A percentile compares a stretch with the other conserved stretches of the same genome.
Conservation (phyloP, 306 rosid genomes). For the Ziziphus jujuba region DNA sequence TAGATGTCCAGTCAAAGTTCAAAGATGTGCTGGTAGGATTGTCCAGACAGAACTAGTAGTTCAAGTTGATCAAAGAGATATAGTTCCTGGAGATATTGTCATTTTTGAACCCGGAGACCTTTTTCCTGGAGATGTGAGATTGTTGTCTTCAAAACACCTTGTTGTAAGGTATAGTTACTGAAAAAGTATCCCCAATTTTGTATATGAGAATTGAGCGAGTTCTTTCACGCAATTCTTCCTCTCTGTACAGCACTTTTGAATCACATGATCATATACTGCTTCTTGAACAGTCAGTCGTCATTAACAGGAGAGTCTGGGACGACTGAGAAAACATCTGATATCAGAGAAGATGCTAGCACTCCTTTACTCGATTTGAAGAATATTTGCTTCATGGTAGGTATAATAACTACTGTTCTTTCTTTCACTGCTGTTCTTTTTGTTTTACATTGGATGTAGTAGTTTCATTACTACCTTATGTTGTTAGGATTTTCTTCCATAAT, state of each 20-base stretch:
- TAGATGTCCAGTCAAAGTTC: slow-evolving; percentile 72
- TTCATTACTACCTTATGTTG: not conserved
- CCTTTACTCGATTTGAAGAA: slow-evolving; percentile 72
- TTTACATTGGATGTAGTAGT: slow-evolving; percentile 5
- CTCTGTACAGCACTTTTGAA: slow-evolving; percentile 15
- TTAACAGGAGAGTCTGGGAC: slow-evolving; percentile 81
- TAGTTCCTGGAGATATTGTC: slow-evolving; percentile 85
- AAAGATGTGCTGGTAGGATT: slow-evolving; percentile 85
- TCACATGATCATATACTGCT: slow-evolving; percentile 28
- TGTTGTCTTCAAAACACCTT: slow-evolving; percentile 74
- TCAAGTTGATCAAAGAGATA: slow-evolving; percentile 82
- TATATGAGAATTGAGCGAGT: slow-evolving; percentile 13
- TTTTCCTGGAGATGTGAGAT: slow-evolving; percentile 82
- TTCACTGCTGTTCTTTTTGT: not conserved
- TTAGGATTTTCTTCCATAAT: not conserved
- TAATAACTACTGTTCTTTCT: slow-evolving; percentile 11
- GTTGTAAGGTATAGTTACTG: slow-evolving; percentile 63
- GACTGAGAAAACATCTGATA: slow-evolving; percentile 62
- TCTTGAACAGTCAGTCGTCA: slow-evolving; percentile 81
- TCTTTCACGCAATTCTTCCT: slow-evolving; percentile 11
- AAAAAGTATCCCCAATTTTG: slow-evolving; percentile 5
- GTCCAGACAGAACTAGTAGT: slow-evolving; percentile 69
- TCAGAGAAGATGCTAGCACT: slow-evolving; percentile 57
- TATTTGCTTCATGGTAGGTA: slow-evolving; percentile 77
- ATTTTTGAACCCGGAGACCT: slow-evolving; percentile 89